Evolutionary conservation across 2,329 filamentous ascomycete species (phyloP), one percentile per base, ranked within the genome.

Genomic region (Claviceps sp.): DNA sequence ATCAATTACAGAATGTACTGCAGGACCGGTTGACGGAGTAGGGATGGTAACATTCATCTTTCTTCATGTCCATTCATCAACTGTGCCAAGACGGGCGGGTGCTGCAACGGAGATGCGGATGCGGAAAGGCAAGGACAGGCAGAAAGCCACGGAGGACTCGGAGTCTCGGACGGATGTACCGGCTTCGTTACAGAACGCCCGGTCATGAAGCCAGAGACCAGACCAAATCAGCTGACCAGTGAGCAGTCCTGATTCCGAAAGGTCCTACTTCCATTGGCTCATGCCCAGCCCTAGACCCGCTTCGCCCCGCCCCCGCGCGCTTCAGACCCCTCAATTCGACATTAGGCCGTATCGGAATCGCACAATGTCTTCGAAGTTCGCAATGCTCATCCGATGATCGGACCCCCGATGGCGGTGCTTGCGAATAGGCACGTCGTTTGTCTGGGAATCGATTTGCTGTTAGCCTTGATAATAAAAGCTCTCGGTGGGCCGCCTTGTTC

Each of bases 361-460:
- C 30, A 30, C 30, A 11, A 4, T 4, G 30, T 30, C 47, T 24
- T 37, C 18, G 18, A 18, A 18, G 18, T 18, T 18, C 20, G 44
- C 26, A 42, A 40, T n/a, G 42, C n/a, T 24, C 24, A 51, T 58
- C 58, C 58, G 58, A 60, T 56, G 13, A 59, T 60, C 58, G 58
- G 58, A 60, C 50, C 40, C 44, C 50, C 52, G 40, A 47, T 54
- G 50, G 46, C 52, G 52, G 52, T 40, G 22, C 53, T 40, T 37
- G 37, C n/a, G 37, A 47, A 44, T 41, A 48, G 49, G 11, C 26
- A 46, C 41, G 34, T 42, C 48, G 37, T 44, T 26, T 1, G 45
- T 26, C 45, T 48, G 47, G n/a, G 6, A 7, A 18, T 14, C 2
- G 34, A 20, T 37, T 20, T 4, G 7, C 44, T 37, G 9, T 7